Evolutionary conservation across 1,284 basidiomycete genomes (phyloP), one percentile per base, ranked within the genome.

Genomic region (Moesziomyces antarcticus): DNA sequence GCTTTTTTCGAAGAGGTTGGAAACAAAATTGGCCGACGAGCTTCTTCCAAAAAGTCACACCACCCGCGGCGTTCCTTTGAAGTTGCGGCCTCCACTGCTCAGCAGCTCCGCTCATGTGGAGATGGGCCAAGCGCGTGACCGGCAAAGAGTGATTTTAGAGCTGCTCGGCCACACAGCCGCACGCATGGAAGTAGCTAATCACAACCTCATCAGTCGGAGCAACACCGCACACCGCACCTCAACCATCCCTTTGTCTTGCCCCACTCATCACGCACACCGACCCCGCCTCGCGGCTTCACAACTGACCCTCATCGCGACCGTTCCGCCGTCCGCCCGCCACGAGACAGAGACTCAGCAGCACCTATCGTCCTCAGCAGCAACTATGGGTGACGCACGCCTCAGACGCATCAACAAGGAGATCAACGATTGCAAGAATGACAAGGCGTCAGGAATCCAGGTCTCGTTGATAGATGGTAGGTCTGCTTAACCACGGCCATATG

Each of bases 341-440:
- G 16, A 18, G 16, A 40, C 14, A 40, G 37, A 40, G 16, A 16
- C 14, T 16, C 16, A 40, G 37, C 37, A 40, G 14, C 37, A 11
- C 37, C 3, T 11, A n/a, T 7, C 8, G 14, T 8, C 37, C 16
- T 24, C 43, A 11, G 40, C 24, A 16, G 53, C 49, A 42, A 64
- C 27, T 24, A 87, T 87, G 87, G 85, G 86, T 18, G 93, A 96
- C 84, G 93, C 94, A 57, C 88, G 94, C 73, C 88, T 94, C 56
- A 89, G 94, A 75, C 88, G 94, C 79, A 91, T 97, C 37, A 93
- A 93, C 86, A 96, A 95, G 86, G 94, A 84, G 73, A 84, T 84
- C 58, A 73, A 73, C 92, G 94, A 96, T 85, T 96, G 93, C 88
- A 93, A 94, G 87, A 94, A 91, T 83, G 94, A 97, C 87, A 93